Evolutionary conservation across 176 grass and related monocot species (phyloP).

Genomic region (Poa pratensis): DNA sequence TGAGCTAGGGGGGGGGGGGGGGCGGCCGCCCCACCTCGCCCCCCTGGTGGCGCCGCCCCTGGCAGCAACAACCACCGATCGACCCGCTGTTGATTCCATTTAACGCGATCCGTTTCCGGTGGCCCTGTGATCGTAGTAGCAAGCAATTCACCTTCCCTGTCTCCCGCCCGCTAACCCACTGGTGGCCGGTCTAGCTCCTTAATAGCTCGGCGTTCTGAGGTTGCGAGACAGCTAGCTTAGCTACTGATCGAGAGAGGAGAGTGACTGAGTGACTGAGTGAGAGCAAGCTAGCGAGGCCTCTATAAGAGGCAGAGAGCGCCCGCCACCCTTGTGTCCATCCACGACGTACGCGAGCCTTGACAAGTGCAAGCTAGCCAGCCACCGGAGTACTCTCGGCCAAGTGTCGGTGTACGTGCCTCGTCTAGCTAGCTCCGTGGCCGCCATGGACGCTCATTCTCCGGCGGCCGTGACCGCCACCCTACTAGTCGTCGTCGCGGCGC

Average conservation of each 20-base stretch:
- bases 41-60: no score
- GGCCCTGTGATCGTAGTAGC: not conserved
- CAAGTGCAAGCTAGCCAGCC: not conserved
- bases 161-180: slow-evolving; percentile 3
- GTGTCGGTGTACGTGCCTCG: not conserved
- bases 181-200: not conserved
- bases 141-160: not conserved
- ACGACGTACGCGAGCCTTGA: not conserved
- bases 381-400: not conserved
- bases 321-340: slow-evolving; percentile 19
- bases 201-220: not conserved
- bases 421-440: not conserved
- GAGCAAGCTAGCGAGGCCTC: not conserved
- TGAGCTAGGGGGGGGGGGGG: no score
- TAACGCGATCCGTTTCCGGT: slow-evolving; percentile 20
- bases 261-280: not conserved
- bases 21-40: no score
- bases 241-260: not conserved
- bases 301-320: slow-evolving; percentile 5
- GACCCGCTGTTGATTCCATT: not conserved
- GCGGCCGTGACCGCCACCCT: not conserved
- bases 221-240: not conserved
- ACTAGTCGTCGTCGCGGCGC: not conserved
- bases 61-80: slow-evolving; percentile 17
- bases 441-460: slow-evolving; percentile 30